Evolutionary conservation across 495 filamentous ascomycete genomes (phyloP), one percentile per base, ranked within the genome.

Genomic region (Trichoderma reesei): DNA sequence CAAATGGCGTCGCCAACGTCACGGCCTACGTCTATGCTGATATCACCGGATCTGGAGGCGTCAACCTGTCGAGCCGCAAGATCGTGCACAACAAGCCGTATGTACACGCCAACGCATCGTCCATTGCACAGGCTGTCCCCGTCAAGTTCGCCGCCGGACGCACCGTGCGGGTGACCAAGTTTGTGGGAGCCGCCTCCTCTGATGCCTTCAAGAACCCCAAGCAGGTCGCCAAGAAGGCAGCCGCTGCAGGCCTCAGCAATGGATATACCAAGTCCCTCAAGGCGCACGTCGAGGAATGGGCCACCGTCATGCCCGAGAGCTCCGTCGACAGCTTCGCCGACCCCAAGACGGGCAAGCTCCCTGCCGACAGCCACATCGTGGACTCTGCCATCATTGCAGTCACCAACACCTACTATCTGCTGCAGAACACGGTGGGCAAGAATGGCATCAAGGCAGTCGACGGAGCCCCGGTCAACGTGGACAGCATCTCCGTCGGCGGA

Each of bases 341-440:
- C 60, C 83, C 86, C 0, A 70, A 70, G 5, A 86, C 86, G 41
- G 86, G 85, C 8, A 76, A 76, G 16, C 72, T 92, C 10, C 88
- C 86, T 1, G 70, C 75, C 0, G 84, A 90, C 66, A 65, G 70
- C 11, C 78, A 87, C 60, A 78, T 88, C 34, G 74, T 83, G 60
- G 81, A 85, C 65, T 74, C 83, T 36, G 85, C 88, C 20, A 84
- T 91, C 44, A 79, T 82, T 11, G 79, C 86, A 1, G 82, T 90
- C 5, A 82, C 84, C 5, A 89, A 84, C 64, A 78, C 83, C 1
- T 92, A 87, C 72, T 86, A 90, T 66, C 72, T 92, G 0, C 72
- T 92, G 20, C 86, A 90, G 65, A 88, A 89, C 63, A 63, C 76
- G 13, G 51, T 56, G 26, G 51, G 51, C 51, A 56, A 31, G 20